Percentiles rank a stretch among this genome's conserved stretches.
Evolutionary conservation across 2,329 filamentous ascomycete genomes (phyloP).

Genomic region (Pyricularia grisea): DNA sequence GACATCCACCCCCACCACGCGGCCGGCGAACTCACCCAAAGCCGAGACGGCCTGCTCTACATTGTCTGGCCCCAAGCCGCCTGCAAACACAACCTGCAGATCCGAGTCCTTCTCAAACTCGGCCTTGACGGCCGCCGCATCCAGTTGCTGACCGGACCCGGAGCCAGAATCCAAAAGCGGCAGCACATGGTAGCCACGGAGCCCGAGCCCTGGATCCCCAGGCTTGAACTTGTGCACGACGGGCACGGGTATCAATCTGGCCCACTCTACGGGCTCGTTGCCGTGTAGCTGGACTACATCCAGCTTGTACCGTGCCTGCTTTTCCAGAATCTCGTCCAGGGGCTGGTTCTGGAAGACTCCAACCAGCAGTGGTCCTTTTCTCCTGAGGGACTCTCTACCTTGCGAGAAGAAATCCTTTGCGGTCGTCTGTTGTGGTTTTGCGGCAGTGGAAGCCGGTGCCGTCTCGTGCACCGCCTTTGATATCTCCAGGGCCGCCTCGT

Average conservation of each 20-base stretch:
- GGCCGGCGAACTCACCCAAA: slow-evolving; percentile 43
- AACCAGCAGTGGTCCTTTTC: slow-evolving; percentile 62
- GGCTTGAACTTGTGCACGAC: slow-evolving; percentile 83
- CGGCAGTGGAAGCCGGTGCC: slow-evolving; percentile 13
- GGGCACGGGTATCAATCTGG: slow-evolving; percentile 77
- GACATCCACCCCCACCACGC: slow-evolving; percentile 79
- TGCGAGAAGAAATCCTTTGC: slow-evolving; percentile 55
- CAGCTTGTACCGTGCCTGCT: slow-evolving; percentile 66
- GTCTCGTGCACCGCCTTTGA: slow-evolving; percentile 61
- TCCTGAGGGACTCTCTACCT: slow-evolving; percentile 19
- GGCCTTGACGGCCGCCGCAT: slow-evolving; percentile 58
- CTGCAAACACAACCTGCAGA: slow-evolving; percentile 73
- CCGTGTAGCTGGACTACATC: slow-evolving; percentile 93
- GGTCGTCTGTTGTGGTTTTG: slow-evolving; percentile 9
- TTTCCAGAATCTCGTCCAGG: slow-evolving; percentile 68
- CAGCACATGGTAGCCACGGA: slow-evolving; percentile 72
- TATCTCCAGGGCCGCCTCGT: slow-evolving; percentile 72
- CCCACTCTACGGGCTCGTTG: slow-evolving; percentile 87
- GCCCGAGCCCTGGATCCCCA: slow-evolving; percentile 58
- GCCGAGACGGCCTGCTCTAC: slow-evolving; percentile 56
- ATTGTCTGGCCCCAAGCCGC: slow-evolving; percentile 74
- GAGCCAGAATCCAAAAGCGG: slow-evolving; percentile 81
- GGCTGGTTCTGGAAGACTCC: slow-evolving; percentile 93
- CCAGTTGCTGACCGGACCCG: slow-evolving; percentile 72
- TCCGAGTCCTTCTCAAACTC: slow-evolving; percentile 58